These are phyloP conservation scores for Candida oleophila DNA, from an alignment of 805 yeast genomes.

Conservation along the genomic window DNA sequence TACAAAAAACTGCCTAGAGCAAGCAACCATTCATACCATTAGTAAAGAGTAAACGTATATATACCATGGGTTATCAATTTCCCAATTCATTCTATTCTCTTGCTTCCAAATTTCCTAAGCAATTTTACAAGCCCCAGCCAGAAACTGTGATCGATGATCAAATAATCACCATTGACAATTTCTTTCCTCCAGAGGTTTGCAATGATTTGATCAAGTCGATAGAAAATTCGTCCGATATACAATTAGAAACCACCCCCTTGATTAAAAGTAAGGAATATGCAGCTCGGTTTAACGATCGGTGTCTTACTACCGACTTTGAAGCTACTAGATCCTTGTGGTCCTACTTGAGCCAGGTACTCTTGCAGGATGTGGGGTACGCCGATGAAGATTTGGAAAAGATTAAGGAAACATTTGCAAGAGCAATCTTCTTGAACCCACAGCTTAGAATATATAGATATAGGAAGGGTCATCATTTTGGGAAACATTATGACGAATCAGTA, in stretches of 20 bases:
- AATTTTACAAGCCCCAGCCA: slow-evolving; percentile 22
- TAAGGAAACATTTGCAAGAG: slow-evolving; percentile 29
- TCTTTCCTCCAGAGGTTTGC: slow-evolving; percentile 37
- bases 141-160: slow-evolving; percentile 31
- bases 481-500: slow-evolving; percentile 62
- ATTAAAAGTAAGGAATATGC: slow-evolving; percentile 54
- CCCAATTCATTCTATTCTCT: slow-evolving; percentile 17
- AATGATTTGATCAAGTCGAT: slow-evolving; percentile 37
- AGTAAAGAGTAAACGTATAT: too few relatives aligned
- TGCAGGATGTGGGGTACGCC: slow-evolving; percentile 26
- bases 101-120: slow-evolving; percentile 11
- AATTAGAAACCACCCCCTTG: slow-evolving; percentile 48
- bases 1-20: too few relatives aligned
- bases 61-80: slow-evolving; percentile 11
- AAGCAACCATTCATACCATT: too few relatives aligned
- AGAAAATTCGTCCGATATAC: slow-evolving; percentile 13
- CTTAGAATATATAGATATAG: slow-evolving; percentile 54
- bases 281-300: slow-evolving; percentile 55
- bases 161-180: slow-evolving; percentile 39
- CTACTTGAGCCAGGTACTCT: slow-evolving; percentile 32
- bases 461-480: slow-evolving; percentile 58
- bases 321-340: slow-evolving; percentile 44
- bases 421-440: slow-evolving; percentile 54
- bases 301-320: slow-evolving; percentile 34
- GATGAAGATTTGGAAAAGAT: slow-evolving; percentile 25